phyloP scores from a whole-genome alignment of 169 alveolate species.

The Plasmodium sp. region DNA sequence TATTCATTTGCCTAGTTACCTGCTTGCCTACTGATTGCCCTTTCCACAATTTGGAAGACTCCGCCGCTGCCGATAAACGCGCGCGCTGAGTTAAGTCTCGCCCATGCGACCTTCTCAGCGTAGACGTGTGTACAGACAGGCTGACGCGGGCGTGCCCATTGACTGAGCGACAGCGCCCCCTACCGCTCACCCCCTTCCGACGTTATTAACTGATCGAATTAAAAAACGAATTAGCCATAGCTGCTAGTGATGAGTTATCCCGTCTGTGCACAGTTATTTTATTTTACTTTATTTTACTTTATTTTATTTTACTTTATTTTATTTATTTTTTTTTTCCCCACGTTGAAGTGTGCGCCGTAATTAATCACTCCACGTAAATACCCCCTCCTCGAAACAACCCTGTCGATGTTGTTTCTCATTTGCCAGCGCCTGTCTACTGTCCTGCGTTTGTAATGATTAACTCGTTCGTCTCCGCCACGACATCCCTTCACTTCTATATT shows the following conservation, averaged over 20 bases:
- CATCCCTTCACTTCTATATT: background rate
- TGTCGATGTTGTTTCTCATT: background rate
- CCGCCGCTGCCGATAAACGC: background rate
- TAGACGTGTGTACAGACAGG: background rate
- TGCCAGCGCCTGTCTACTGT: background rate
- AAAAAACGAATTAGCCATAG: background rate
- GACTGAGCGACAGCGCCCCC: background rate
- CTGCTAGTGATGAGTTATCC: background rate
- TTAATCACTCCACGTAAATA: background rate
- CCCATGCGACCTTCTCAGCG: background rate
- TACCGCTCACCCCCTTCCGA: background rate
- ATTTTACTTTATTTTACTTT: no score
- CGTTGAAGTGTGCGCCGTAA: background rate
- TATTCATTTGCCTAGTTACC: background rate
- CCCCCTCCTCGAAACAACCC: background rate
- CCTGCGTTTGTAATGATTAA: background rate
- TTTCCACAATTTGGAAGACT: background rate
- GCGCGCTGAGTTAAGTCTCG: background rate
- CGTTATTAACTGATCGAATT: background rate
- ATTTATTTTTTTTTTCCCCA: background rate
- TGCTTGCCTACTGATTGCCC: background rate
- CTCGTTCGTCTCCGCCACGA: background rate
- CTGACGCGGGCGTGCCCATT: background rate
- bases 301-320: background rate
- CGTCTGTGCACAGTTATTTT: background rate